Conservation (phyloP, 1,284 basidiomycete genomes). For the Trametes sp. region DNA sequence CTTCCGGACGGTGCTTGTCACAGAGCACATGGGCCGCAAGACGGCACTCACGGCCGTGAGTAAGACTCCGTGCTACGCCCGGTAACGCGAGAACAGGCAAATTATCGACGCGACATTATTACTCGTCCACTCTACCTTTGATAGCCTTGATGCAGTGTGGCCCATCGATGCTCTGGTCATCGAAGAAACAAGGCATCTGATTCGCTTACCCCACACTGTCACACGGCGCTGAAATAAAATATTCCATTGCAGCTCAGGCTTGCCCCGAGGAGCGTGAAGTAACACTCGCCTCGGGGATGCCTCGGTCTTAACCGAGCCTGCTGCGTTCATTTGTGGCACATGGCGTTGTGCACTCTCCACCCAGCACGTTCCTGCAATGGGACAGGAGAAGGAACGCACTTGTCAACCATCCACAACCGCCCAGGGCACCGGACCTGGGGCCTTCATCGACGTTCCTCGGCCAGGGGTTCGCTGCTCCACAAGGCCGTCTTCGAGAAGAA, state of each 20-base stretch:
- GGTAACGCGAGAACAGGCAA: not conserved
- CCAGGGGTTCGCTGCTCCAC: no score
- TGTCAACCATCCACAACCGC: no score
- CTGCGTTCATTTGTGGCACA: not conserved
- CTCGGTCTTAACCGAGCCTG: not conserved
- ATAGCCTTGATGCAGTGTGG: no score
- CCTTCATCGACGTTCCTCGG: no score
- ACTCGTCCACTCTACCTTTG: not conserved
- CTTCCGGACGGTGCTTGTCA: not conserved
- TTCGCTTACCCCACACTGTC: not conserved
- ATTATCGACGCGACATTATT: not conserved
- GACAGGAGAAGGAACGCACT: no score
- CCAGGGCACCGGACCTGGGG: no score
- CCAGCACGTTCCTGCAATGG: not conserved
- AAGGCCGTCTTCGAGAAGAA: not conserved
- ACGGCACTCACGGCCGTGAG: slow-evolving; percentile 14
- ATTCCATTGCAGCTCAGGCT: not conserved
- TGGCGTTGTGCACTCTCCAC: not conserved
- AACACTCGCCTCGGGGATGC: not conserved
- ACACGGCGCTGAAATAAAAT: no score
- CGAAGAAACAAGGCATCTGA: no score
- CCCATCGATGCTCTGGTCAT: no score
- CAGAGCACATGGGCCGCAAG: not conserved
- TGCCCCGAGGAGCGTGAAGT: no score
- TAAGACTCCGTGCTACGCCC: not conserved